A percentile compares a stretch with the other conserved stretches of the same genome.
Conservation (phyloP, 352 stramenopile species). For the Phytophthora cryptogea region DNA sequence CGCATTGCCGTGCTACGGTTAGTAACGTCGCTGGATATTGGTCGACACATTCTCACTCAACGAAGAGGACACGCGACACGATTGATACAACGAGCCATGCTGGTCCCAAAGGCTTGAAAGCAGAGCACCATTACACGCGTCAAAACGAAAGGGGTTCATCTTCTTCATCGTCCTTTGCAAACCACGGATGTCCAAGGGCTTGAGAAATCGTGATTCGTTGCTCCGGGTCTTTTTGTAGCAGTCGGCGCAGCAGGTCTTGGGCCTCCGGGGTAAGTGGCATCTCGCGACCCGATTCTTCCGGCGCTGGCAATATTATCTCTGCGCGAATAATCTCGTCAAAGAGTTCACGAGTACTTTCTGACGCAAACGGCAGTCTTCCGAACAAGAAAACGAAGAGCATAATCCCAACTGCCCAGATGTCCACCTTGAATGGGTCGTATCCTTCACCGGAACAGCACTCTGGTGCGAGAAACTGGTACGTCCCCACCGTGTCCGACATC, state of each 20-base stretch:
- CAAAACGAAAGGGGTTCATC: conserved; percentile 79
- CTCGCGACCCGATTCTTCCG: conserved; percentile 11
- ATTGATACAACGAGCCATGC: too few relatives aligned
- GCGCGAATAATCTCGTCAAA: conserved; percentile 81
- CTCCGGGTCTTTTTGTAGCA: conserved; percentile 56
- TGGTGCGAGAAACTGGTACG: conserved; percentile 91
- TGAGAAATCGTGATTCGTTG: conserved; percentile 60
- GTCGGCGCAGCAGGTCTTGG: conserved; percentile 49
- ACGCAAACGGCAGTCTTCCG: conserved; percentile 79
- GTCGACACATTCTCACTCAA: not conserved
- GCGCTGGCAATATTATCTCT: conserved; percentile 38
- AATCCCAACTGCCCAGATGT: conserved; percentile 88
- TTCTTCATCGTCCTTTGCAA: conserved; percentile 40
- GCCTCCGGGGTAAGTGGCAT: conserved; percentile 34
- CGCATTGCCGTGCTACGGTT: not conserved
- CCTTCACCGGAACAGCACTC: conserved; percentile 84
- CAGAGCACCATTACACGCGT: conserved; percentile 2
- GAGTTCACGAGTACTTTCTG: conserved; percentile 69
- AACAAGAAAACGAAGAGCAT: conserved; percentile 89
- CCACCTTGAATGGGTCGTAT: conserved; percentile 84
- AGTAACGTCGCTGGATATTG: not conserved
- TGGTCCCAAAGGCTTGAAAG: not conserved
- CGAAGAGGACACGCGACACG: not conserved
- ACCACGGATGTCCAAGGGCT: conserved; percentile 67
- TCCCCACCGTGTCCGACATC: conserved; percentile 84